These are phyloP conservation scores for Camellia japonica DNA, from an alignment of 148 eudicot species.

Conservation along the genomic window DNA sequence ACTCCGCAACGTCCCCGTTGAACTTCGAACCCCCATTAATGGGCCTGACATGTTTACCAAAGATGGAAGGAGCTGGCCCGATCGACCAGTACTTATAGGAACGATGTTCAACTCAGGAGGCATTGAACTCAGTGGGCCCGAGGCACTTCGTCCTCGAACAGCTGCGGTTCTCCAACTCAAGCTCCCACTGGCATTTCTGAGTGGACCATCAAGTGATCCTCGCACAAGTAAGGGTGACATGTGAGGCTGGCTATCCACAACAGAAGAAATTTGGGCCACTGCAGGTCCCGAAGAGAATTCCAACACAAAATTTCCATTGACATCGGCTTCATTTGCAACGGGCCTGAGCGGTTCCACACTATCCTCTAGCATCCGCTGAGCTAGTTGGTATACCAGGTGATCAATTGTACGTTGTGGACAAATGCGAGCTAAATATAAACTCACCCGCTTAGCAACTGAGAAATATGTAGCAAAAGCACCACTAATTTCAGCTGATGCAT, in stretches of 20 bases:
- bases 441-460: conserved; percentile 95
- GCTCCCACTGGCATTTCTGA: conserved; percentile 84
- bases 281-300: conserved; percentile 93
- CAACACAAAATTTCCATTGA: conserved; percentile 48
- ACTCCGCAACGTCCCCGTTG: conserved; percentile 92
- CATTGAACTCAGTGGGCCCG: conserved; percentile 93
- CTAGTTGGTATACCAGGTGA: conserved; percentile 89
- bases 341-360: conserved; percentile 78
- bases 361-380: conserved; percentile 94
- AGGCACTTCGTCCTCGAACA: conserved; percentile 91
- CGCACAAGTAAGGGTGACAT: conserved; percentile 98
- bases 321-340: conserved; percentile 39
- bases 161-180: conserved; percentile 91
- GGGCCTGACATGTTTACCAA: conserved; percentile 98
- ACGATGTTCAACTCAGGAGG: conserved; percentile 85
- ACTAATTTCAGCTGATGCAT: conserved; percentile 96
- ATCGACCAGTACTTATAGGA: conserved; percentile 80
- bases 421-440: conserved; percentile 92
- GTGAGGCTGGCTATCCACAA: conserved; percentile 86
- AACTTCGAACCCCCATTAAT: conserved; percentile 91
- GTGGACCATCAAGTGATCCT: conserved; percentile 93
- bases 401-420: conserved; percentile 97
- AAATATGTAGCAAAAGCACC: conserved; percentile 98
- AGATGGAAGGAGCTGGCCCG: conserved; percentile 94
- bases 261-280: conserved; percentile 60